Evolutionary conservation across 2,329 filamentous ascomycete genomes (phyloP).

Genomic region (Chaetomium olivaceum): DNA sequence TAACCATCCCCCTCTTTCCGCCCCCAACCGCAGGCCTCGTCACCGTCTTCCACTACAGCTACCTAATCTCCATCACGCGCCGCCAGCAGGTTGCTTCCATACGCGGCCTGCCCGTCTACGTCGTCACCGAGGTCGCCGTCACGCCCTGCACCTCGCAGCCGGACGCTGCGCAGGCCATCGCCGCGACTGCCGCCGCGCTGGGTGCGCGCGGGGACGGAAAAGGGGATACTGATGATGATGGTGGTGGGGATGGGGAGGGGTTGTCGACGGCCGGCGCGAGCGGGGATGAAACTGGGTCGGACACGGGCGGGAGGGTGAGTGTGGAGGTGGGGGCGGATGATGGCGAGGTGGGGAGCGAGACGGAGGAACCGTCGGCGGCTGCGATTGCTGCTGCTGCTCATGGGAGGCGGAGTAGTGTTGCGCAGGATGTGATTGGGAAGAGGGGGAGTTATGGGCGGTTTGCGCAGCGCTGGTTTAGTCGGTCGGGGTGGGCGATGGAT

Average conservation of each 20-base stretch:
- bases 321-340: constrained; percentile 6
- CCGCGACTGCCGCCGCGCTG: constrained; percentile 51
- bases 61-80: constrained; percentile 81
- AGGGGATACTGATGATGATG: constrained; percentile 46
- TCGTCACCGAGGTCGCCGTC: constrained; percentile 85
- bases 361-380: background rate
- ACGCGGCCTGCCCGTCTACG: constrained; percentile 78
- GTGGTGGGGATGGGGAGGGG: constrained; percentile 35
- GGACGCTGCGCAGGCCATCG: constrained; percentile 73
- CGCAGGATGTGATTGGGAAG: constrained; percentile 82
- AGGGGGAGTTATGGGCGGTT: constrained; percentile 86
- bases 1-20: background rate
- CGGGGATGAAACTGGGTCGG: background rate
- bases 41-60: constrained; percentile 76
- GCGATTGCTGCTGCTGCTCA: background rate
- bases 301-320: background rate
- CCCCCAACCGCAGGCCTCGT: constrained; percentile 69
- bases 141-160: constrained; percentile 77
- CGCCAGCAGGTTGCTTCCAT: constrained; percentile 89
- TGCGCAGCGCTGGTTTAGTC: constrained; percentile 88
- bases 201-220: constrained; percentile 33
- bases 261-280: constrained; percentile 5
- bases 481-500: constrained; percentile 75
- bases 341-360: constrained; percentile 16
- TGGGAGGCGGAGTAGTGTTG: constrained; percentile 61